A percentile compares a stretch with the other conserved stretches of the same genome.
Conservation (phyloP, 257 asterid genomes). For the Misopates orontium region DNA sequence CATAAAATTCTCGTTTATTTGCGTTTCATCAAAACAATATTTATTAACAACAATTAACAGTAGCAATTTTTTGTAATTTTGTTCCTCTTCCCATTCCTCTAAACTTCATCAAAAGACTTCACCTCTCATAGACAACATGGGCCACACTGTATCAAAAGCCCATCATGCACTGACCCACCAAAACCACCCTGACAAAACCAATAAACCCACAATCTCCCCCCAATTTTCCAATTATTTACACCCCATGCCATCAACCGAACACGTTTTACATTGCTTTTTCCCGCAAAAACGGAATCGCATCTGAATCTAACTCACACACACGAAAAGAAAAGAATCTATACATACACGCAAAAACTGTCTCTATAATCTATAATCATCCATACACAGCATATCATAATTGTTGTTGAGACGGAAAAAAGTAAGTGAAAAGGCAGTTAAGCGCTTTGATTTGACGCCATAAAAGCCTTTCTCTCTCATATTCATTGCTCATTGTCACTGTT, state of each 20-base stretch:
- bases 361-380: not conserved
- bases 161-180: conserved; percentile 36
- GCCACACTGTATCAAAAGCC: conserved; percentile 29
- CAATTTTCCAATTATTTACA: conserved; percentile 22
- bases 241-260: conserved; percentile 22
- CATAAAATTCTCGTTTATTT: too few relatives aligned
- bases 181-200: too few relatives aligned
- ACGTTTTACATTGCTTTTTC: conserved; percentile 31
- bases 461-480: conserved; percentile 31
- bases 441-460: conserved; percentile 29
- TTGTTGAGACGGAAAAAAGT: not conserved
- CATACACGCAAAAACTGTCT: conserved; percentile 24
- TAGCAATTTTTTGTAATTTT: too few relatives aligned
- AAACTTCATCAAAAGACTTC: too few relatives aligned
- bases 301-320: conserved; percentile 22
- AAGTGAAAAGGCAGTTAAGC: not conserved
- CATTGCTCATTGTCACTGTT: conserved; percentile 31
- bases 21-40: too few relatives aligned
- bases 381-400: too few relatives aligned
- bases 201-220: too few relatives aligned
- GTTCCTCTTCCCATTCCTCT: too few relatives aligned
- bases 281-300: conserved; percentile 54
- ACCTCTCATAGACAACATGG: conserved; percentile 12
- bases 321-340: conserved; percentile 36
- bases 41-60: too few relatives aligned